These are phyloP conservation scores for Camellia japonica DNA, from an alignment of 148 eudicot species.

Conservation along the genomic window DNA sequence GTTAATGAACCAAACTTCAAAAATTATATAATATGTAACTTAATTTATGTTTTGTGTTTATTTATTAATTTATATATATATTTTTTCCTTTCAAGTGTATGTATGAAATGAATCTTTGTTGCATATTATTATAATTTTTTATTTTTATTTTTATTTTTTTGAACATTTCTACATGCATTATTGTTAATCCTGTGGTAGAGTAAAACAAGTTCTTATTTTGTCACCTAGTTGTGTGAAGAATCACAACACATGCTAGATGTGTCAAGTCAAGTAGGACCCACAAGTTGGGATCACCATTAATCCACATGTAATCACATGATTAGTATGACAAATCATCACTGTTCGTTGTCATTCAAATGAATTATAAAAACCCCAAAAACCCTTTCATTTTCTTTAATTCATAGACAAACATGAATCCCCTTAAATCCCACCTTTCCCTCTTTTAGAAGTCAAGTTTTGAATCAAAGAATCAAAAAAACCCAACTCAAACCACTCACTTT, in stretches of 20 bases:
- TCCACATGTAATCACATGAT: conserved; percentile 20
- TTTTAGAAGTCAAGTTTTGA: conserved; percentile 13
- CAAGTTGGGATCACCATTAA: conserved; percentile 13
- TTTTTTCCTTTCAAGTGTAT: no score
- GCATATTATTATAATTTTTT: neutral
- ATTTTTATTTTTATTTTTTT: neutral
- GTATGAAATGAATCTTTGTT: neutral
- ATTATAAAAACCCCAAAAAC: neutral
- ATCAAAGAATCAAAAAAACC: neutral
- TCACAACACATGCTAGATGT: conserved; percentile 11
- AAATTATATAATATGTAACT: no score
- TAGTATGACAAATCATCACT: neutral
- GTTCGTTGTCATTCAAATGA: neutral
- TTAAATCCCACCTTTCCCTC: conserved; percentile 5
- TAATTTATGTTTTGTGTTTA: no score
- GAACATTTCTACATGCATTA: neutral
- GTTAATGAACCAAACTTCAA: no score
- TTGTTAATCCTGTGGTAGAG: neutral
- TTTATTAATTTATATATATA: no score
- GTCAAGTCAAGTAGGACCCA: conserved; percentile 8
- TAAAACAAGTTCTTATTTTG: neutral
- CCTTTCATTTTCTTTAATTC: neutral
- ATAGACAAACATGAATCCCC: neutral
- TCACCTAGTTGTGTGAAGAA: neutral
- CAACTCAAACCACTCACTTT: neutral